These are phyloP conservation scores for Lobulomyces angularis DNA, from an alignment of 192 early-diverging fungal genomes.

Conservation along the genomic window DNA sequence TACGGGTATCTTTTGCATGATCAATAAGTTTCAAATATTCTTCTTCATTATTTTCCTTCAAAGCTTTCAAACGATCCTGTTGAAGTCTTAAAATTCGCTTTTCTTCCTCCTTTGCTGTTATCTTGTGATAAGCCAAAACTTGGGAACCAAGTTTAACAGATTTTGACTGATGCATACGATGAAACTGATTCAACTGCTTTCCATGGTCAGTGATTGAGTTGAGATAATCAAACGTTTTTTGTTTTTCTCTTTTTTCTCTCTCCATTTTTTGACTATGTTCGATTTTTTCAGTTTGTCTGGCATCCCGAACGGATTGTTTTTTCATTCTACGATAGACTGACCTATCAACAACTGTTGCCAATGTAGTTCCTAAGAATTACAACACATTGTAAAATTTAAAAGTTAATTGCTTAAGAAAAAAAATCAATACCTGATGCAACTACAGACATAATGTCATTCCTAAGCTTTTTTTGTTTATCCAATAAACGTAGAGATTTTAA, in stretches of 20 bases:
- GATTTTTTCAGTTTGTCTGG: slow-evolving; percentile 74
- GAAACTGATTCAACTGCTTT: slow-evolving; percentile 52
- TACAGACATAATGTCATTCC: slow-evolving; percentile 52
- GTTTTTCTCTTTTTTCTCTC: slow-evolving; percentile 74
- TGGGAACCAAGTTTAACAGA: slow-evolving; percentile 61
- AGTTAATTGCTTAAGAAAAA: too few species aligned
- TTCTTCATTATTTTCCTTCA: slow-evolving; percentile 95
- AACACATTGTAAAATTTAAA: too few species aligned
- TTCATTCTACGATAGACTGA: slow-evolving; percentile 53
- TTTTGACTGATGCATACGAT: slow-evolving; percentile 54
- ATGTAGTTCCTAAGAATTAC: slow-evolving; percentile 61
- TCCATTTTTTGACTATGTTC: slow-evolving; percentile 81
- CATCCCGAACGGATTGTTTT: slow-evolving; percentile 65
- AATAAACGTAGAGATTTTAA: slow-evolving; percentile 71
- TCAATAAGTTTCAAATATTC: slow-evolving; percentile 92
- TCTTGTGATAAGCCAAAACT: slow-evolving; percentile 63
- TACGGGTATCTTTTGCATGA: slow-evolving; percentile 90
- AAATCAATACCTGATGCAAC: too few species aligned
- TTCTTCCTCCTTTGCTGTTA: slow-evolving; percentile 88
- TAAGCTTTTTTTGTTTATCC: slow-evolving; percentile 60
- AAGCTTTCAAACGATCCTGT: slow-evolving; percentile 89
- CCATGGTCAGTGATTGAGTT: slow-evolving; percentile 63
- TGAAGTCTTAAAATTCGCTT: slow-evolving; percentile 70
- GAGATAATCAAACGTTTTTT: slow-evolving; percentile 67
- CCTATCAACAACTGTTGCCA: slow-evolving; percentile 70